These are phyloP conservation scores for Gillenia trifoliata DNA, from an alignment of 306 rosid species.

Conservation along the genomic window DNA sequence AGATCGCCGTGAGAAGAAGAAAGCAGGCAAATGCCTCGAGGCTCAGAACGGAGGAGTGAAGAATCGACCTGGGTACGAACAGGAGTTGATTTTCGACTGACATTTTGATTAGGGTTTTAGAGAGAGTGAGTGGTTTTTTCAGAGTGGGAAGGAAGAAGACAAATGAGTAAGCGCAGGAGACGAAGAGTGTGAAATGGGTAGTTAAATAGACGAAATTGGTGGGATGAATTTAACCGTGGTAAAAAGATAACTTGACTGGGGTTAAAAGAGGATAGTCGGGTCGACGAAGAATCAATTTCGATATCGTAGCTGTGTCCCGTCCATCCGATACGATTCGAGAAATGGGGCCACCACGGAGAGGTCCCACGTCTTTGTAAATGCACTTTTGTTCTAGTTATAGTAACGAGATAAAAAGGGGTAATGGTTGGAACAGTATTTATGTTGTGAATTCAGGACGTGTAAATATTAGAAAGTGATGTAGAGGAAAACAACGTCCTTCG, in stretches of 20 bases:
- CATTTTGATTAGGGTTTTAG: not conserved
- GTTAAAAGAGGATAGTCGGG: not conserved
- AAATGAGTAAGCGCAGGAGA: not conserved
- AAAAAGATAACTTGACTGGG: not conserved
- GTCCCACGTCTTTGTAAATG: not conserved
- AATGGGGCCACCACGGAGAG: not conserved
- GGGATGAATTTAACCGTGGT: conserved; percentile 2
- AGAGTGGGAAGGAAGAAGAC: not conserved
- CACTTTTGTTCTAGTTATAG: not conserved
- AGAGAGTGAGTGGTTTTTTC: too few relatives aligned
- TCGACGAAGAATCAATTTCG: conserved; percentile 4
- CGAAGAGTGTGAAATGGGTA: not conserved
- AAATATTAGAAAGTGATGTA: too few relatives aligned
- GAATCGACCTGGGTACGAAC: not conserved
- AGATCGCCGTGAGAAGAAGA: not conserved
- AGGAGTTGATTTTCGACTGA: not conserved
- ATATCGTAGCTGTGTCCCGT: not conserved
- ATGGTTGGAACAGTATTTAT: not conserved
- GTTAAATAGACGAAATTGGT: conserved; percentile 24
- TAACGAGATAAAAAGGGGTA: not conserved
- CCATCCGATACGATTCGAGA: conserved; percentile 1
- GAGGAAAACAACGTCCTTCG: too few relatives aligned
- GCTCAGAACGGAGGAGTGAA: conserved; percentile 4
- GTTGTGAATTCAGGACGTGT: too few relatives aligned
- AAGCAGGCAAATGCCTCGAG: conserved; percentile 6